Evolutionary conservation across 2,329 filamentous ascomycete species (phyloP), one percentile per base, ranked within the genome.

Genomic region (Cylindrodendrum hubeiense): DNA sequence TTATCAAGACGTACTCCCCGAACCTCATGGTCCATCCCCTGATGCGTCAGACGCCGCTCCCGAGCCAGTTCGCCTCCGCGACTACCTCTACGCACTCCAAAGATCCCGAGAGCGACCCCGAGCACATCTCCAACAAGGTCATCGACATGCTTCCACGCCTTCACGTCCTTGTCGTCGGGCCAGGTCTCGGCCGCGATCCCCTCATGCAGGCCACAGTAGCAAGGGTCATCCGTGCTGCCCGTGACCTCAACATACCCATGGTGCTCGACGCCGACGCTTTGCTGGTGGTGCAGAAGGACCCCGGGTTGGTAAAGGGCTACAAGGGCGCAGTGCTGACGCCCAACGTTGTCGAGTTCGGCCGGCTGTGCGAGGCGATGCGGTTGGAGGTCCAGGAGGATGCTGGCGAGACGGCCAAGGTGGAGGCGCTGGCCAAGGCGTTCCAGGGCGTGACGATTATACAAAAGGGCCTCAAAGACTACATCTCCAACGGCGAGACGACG

Each of bases 1-100:
- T 98, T 39, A 97, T 99, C 82, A 99, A 99, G 84, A 93, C 94
- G 4, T 99, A 98, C 83, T 98, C 95, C 21, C 96, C 96, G 3
- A 98, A 98, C 79, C 86, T 99, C 28, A 99, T 99, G 95, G 96
- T 99, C 12, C 96, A 98, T 79, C 96, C 96, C 1, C 88, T 98
- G 71, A 95, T 99, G 89, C 92, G 94, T 30, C 93, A 96, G 80
- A 88, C 89, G 49, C 76, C 80, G 12, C 63, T 77, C 5, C 76
- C 80, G 28, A 74, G 76, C 39, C 76, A 81, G 22, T 15, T 13
- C 8, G 85, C 88, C 71, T 81, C 87, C 57, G 78, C 81, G 24
- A 79, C 83, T 52, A 53, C 62, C 34, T 66, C 70, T 5, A 64
- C 67, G 28, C 54, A 64, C 33, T 80, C 84, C 57, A 70, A 68